A percentile compares a stretch with the other conserved stretches of the same genome.
Evolutionary conservation across 1,139 yeast species (phyloP).

Genomic region (Blastobotrys indianensis): DNA sequence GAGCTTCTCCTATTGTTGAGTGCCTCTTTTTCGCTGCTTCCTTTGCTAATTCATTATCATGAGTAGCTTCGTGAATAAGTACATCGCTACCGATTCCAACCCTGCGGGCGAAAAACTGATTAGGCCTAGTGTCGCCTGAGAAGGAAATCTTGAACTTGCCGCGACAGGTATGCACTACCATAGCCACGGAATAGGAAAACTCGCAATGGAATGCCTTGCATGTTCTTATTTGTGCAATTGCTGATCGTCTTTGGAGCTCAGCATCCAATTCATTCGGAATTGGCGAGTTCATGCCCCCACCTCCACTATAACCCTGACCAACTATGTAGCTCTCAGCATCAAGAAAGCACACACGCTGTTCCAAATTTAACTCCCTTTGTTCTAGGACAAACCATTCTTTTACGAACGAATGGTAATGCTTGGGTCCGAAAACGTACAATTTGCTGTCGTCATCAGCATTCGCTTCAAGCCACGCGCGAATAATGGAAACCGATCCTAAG

Average conservation of each 20-base stretch:
- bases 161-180: slow-evolving; percentile 40
- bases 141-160: slow-evolving; percentile 63
- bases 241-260: background rate
- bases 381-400: slow-evolving; percentile 67
- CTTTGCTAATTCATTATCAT: slow-evolving; percentile 70
- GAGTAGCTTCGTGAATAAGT: slow-evolving; percentile 87
- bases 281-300: slow-evolving; percentile 2
- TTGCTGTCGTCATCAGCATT: slow-evolving; percentile 28
- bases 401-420: slow-evolving; percentile 64
- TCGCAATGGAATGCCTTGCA: slow-evolving; percentile 82
- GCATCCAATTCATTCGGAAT: background rate
- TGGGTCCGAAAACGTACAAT: slow-evolving; percentile 64
- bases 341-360: slow-evolving; percentile 44
- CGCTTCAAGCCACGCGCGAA: slow-evolving; percentile 58
- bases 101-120: slow-evolving; percentile 47
- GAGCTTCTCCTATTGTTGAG: slow-evolving; percentile 87
- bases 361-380: slow-evolving; percentile 35
- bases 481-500: slow-evolving; percentile 67
- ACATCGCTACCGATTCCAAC: slow-evolving; percentile 70
- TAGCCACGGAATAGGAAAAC: slow-evolving; percentile 69
- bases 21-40: slow-evolving; percentile 84
- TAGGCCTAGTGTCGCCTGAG: slow-evolving; percentile 95
- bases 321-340: slow-evolving; percentile 61
- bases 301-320: slow-evolving; percentile 24
- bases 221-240: slow-evolving; percentile 31